Percentiles rank a stretch among this genome's conserved stretches.
phyloP scores from a whole-genome alignment of 2,329 filamentous ascomycete genomes.

The Fusarium brachygibbosum region DNA sequence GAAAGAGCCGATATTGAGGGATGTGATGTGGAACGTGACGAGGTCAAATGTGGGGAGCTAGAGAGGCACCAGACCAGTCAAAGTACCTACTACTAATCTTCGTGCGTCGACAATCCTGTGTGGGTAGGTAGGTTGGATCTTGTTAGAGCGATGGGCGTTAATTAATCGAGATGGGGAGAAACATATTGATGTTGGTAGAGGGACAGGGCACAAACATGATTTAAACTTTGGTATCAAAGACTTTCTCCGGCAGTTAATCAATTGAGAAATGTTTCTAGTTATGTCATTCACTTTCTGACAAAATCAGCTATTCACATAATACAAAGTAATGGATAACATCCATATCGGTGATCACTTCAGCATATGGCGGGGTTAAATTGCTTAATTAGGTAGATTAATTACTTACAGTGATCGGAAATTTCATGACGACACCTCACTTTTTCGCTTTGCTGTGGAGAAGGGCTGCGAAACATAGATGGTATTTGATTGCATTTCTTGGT shows the following conservation, averaged over 20 bases:
- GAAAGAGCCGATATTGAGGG: slow-evolving; percentile 3
- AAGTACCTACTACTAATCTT: not conserved
- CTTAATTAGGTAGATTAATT: slow-evolving; percentile 6
- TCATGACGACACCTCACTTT: slow-evolving; percentile 20
- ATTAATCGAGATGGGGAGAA: not conserved
- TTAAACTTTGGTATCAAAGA: not conserved
- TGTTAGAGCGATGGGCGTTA: not conserved
- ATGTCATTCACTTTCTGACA: slow-evolving; percentile 10
- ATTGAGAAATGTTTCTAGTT: not conserved
- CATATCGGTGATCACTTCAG: slow-evolving; percentile 20
- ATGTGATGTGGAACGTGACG: slow-evolving; percentile 29
- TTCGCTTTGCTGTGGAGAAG: slow-evolving; percentile 25
- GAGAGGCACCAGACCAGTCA: slow-evolving; percentile 28
- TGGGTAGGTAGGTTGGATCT: not conserved
- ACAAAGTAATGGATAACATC: not conserved
- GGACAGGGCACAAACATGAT: too few relatives aligned
- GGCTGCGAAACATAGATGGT: slow-evolving; percentile 8
- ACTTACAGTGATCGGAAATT: slow-evolving; percentile 9
- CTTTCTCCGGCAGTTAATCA: not conserved
- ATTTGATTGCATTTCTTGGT: slow-evolving; percentile 10
- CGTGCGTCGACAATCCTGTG: not conserved
- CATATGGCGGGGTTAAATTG: slow-evolving; percentile 30
- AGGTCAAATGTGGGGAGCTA: slow-evolving; percentile 40
- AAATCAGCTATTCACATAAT: slow-evolving; percentile 11
- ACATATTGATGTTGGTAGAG: not conserved